Percentiles rank a stretch among this genome's conserved stretches.
Evolutionary conservation across 768 basidiomycete species (phyloP).

Genomic region (Termitomyces sp.): DNA sequence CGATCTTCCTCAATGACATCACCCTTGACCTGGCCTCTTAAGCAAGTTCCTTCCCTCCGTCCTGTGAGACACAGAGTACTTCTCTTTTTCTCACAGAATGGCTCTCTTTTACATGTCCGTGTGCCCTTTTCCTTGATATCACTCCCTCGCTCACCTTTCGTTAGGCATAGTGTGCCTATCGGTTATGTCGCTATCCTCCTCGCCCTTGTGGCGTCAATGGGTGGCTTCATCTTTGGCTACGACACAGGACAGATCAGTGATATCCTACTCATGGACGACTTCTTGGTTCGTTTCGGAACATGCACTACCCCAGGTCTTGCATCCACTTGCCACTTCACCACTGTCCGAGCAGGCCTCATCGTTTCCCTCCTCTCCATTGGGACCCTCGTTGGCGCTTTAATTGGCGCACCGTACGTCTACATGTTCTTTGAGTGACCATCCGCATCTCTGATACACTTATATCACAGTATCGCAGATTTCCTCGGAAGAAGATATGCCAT

Average conservation of each 20-base stretch:
- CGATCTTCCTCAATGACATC: constrained; percentile 6
- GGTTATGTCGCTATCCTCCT: constrained; percentile 61
- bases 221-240: constrained; percentile 66
- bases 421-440: not conserved
- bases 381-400: constrained; percentile 57
- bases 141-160: not conserved
- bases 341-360: constrained; percentile 60
- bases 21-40: not conserved
- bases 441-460: not conserved
- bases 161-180: constrained; percentile 57
- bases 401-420: constrained; percentile 53
- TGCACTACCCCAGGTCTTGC: constrained; percentile 37
- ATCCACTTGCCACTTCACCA: constrained; percentile 48
- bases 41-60: not conserved
- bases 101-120: constrained; percentile 18
- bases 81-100: constrained; percentile 6
- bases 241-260: constrained; percentile 79
- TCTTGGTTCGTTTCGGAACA: constrained; percentile 57
- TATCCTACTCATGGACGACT: constrained; percentile 71
- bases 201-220: constrained; percentile 67
- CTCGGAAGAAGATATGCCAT: constrained; percentile 68
- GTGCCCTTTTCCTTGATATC: not conserved
- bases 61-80: not conserved
- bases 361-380: constrained; percentile 72
- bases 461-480: constrained; percentile 52